phyloP scores from a whole-genome alignment of 148 eudicot species.

The Chenopodium album region DNA sequence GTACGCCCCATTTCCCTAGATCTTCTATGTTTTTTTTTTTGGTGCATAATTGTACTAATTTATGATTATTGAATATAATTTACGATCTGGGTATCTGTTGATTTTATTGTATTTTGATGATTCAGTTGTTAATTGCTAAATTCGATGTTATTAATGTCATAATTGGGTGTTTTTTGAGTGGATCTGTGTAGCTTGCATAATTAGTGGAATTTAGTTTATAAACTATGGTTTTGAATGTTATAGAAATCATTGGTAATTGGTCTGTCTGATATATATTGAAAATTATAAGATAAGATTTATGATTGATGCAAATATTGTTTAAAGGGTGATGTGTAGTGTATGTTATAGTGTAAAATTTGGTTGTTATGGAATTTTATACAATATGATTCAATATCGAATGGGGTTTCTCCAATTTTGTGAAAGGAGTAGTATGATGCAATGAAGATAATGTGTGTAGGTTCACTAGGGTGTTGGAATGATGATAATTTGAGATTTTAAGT shows the following conservation, averaged over 20 bases:
- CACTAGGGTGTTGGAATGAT: background rate
- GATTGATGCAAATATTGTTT: background rate
- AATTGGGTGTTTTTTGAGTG: background rate
- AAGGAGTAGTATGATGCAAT: background rate
- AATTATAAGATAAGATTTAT: background rate
- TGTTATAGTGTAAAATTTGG: no score
- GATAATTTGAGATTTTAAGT: background rate
- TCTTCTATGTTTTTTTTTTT: background rate
- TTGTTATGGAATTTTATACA: no score
- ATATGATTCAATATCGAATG: background rate
- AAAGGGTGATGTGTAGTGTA: background rate
- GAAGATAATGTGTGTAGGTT: background rate
- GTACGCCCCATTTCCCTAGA: constrained; percentile 8
- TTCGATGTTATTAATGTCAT: background rate
- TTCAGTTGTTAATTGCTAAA: background rate
- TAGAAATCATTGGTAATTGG: no score
- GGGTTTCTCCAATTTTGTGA: background rate
- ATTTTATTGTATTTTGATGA: background rate
- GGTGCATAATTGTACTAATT: background rate
- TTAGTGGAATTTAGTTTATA: background rate
- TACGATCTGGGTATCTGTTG: constrained; percentile 12
- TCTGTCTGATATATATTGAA: no score
- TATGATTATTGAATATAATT: background rate
- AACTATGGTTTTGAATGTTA: background rate
- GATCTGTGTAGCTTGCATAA: constrained; percentile 10